Evolutionary conservation across 257 asterid genomes (phyloP).

Genomic region (Jacaranda copaia): DNA sequence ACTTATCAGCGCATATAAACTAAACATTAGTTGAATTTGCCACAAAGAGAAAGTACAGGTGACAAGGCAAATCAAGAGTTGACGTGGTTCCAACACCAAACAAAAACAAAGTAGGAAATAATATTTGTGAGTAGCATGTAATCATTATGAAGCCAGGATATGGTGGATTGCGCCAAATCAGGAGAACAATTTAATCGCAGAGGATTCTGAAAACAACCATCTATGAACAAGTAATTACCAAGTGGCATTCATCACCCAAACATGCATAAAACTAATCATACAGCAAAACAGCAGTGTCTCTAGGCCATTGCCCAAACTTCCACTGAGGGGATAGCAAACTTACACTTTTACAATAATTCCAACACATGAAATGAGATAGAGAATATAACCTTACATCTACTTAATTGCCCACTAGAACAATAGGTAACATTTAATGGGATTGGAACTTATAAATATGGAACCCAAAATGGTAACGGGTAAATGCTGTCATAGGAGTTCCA

Average conservation of each 20-base stretch:
- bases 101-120: slow-evolving; percentile 6
- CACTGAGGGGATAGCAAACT: too few species aligned
- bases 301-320: too few species aligned
- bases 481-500: not conserved
- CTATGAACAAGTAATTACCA: too few species aligned
- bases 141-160: not conserved
- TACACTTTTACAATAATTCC: too few species aligned
- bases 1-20: not conserved
- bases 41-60: not conserved
- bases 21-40: not conserved
- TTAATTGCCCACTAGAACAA: too few species aligned
- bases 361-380: too few species aligned
- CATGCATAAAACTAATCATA: too few species aligned
- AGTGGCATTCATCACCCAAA: too few species aligned
- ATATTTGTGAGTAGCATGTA: not conserved
- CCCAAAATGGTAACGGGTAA: not conserved
- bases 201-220: too few species aligned
- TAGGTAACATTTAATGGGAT: not conserved
- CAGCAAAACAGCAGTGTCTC: too few species aligned
- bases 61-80: not conserved
- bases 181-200: too few species aligned
- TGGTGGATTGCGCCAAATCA: not conserved
- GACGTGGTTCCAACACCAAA: not conserved
- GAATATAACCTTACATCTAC: too few species aligned
- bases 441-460: not conserved